Evolutionary conservation across 2,329 filamentous ascomycete species (phyloP).

Genomic region (Aspergillus nomiae): DNA sequence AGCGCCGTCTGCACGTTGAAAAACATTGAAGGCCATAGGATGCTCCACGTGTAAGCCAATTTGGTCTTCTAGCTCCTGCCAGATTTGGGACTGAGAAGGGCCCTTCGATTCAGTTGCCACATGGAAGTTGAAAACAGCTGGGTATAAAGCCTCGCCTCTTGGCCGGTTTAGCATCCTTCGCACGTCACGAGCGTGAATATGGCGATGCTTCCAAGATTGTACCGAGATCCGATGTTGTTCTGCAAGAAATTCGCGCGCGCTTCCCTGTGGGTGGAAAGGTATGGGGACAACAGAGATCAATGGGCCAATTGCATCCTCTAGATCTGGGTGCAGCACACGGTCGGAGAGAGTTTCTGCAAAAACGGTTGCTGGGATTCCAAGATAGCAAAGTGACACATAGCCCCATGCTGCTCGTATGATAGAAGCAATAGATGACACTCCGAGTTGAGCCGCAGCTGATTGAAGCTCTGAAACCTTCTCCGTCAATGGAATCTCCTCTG

Average conservation of each 20-base stretch:
- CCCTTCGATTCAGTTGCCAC: conserved; percentile 9
- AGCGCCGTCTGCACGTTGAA: conserved; percentile 22
- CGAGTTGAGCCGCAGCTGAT: conserved; percentile 22
- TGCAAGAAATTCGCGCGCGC: conserved; percentile 24
- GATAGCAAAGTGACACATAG: conserved; percentile 29
- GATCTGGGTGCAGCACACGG: conserved; percentile 28
- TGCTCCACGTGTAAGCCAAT: conserved; percentile 44
- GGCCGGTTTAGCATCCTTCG: conserved; percentile 29
- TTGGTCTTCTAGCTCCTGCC: conserved; percentile 32
- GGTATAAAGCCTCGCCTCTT: conserved; percentile 31
- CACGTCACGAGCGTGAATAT: conserved; percentile 32
- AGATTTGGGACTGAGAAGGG: conserved; percentile 18
- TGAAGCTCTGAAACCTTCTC: conserved; percentile 21
- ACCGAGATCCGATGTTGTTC: conserved; percentile 29
- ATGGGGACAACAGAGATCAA: conserved; percentile 37
- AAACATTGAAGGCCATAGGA: conserved; percentile 44
- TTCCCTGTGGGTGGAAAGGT: conserved; percentile 31
- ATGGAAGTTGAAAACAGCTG: conserved; percentile 38
- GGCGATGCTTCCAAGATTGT: conserved; percentile 28
- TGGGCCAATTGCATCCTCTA: conserved; percentile 34
- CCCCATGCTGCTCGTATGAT: conserved; percentile 34
- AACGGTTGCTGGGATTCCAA: conserved; percentile 29
- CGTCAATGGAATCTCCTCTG: conserved; percentile 18
- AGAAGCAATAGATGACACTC: conserved; percentile 31
- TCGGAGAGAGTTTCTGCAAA: conserved; percentile 38